These are phyloP conservation scores for Chenopodium quinoa DNA, from an alignment of 148 eudicot genomes.

Conservation along the genomic window DNA sequence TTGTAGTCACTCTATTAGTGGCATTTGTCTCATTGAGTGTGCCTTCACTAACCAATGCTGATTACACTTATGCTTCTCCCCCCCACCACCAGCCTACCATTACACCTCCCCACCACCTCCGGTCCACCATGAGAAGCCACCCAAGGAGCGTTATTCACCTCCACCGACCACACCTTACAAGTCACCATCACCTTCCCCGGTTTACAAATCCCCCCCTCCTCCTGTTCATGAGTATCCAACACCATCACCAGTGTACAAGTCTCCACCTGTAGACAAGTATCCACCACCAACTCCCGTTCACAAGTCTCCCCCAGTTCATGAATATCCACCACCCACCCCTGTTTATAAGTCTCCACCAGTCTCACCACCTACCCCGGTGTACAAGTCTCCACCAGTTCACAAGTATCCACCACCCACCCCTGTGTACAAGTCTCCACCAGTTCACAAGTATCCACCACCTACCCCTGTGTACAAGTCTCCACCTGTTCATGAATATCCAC, in stretches of 20 bases:
- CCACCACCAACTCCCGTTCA: conserved; percentile 12
- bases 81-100: conserved; percentile 28
- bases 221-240: conserved; percentile 20
- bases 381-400: conserved; percentile 21
- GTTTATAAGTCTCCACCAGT: conserved; percentile 16
- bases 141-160: conserved; percentile 4
- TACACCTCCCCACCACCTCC: conserved; percentile 27
- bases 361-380: conserved; percentile 14
- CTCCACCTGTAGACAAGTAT: conserved; percentile 23
- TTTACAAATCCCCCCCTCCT: conserved; percentile 24
- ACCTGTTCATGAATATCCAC: conserved; percentile 6
- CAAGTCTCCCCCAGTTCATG: conserved; percentile 20
- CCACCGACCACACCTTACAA: conserved; percentile 28
- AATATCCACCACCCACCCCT: conserved; percentile 16
- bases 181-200: conserved; percentile 22
- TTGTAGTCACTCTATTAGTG: conserved; percentile 39
- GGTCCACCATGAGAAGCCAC: not conserved
- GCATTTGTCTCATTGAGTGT: conserved; percentile 20
- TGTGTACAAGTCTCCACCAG: conserved; percentile 19
- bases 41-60: conserved; percentile 34
- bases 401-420: conserved; percentile 11
- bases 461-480: conserved; percentile 31
- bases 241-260: conserved; percentile 26
- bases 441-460: conserved; percentile 22
- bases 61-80: conserved; percentile 43